These are phyloP conservation scores for Citrus sp. DNA, from an alignment of 345 rosid genomes.

Conservation along the genomic window DNA sequence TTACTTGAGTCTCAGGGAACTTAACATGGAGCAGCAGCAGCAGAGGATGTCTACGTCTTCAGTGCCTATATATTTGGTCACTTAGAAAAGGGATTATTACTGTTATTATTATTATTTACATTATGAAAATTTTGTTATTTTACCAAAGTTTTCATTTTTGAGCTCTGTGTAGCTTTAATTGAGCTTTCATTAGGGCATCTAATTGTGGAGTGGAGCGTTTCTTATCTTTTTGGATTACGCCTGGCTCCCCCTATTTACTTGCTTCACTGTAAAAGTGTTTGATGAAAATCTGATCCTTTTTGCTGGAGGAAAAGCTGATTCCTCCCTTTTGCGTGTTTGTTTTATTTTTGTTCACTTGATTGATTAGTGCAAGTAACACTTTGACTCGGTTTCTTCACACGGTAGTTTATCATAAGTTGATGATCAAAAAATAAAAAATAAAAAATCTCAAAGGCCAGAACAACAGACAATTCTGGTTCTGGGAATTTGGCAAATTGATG, in stretches of 20 bases:
- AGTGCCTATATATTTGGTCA: conserved; percentile 63
- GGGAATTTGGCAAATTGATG: no score
- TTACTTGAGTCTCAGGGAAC: conserved; percentile 72
- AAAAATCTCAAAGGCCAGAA: no score
- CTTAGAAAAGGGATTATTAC: conserved; percentile 16
- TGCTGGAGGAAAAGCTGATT: not conserved
- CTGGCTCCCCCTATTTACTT: not conserved
- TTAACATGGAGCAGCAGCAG: conserved; percentile 55
- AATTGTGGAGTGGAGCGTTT: not conserved
- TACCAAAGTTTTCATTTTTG: not conserved
- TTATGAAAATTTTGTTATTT: not conserved
- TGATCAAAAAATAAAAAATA: not conserved
- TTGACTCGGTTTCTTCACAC: not conserved
- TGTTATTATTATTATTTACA: no score
- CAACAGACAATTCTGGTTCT: no score
- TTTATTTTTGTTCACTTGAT: not conserved
- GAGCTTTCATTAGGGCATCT: not conserved
- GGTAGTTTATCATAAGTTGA: not conserved
- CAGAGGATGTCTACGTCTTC: conserved; percentile 56
- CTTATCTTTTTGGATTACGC: not conserved
- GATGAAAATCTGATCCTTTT: not conserved
- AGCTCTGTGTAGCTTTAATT: not conserved
- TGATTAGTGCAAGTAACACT: not conserved
- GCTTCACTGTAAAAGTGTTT: not conserved
- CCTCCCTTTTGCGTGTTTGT: not conserved